Evolutionary conservation across 805 yeast genomes (phyloP), one percentile per base, ranked within the genome.

Genomic region (Wickerhamomyces strasburgensis): DNA sequence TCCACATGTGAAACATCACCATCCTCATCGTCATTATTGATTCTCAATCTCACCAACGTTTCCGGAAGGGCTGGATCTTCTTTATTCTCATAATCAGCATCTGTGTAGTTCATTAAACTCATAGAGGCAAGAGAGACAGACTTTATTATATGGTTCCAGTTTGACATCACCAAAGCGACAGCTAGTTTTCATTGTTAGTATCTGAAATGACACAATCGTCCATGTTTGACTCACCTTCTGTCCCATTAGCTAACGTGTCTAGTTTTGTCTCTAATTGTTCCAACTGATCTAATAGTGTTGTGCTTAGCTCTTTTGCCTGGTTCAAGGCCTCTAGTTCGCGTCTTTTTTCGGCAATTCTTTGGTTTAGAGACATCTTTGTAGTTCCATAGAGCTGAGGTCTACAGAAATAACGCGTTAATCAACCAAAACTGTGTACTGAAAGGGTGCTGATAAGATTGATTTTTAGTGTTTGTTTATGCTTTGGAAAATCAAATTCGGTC

Each of bases 101-200:
- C 48, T 2, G 46, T 35, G 46, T 40, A 75, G 51, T n/a, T 78
- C 69, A 49, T 70, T 49, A 18, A 75, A 65, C 23, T 48, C 56
- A 51, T 48, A 2, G 69, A 61, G 0, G 87, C 87, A 46, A 82
- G 58, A 9, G 81, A 71, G 0, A 80, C 72, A 3, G 84, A 71
- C 40, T 75, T 65, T 14, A 77, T 61, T 14, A 81, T 78, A 39
- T 72, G 74, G 38, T 72, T 70, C 89, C 89, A 81, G 47, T 78
- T 80, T 3, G 75, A 65, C 48, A 83, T 65, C 2, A 81, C 73
- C 5, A 68, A 57, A 3, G 75, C 73, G 6, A 78, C 79, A 27
- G 80, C 72, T 49, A 10, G 29, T 3, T 18, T 21, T 21, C 25
- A 6, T 13, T 6, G 48, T 51, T 43, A 47, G 48, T 44, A 29